These are phyloP conservation scores for Erodium trifolium DNA, from an alignment of 441 rosid genomes.

Conservation along the genomic window DNA sequence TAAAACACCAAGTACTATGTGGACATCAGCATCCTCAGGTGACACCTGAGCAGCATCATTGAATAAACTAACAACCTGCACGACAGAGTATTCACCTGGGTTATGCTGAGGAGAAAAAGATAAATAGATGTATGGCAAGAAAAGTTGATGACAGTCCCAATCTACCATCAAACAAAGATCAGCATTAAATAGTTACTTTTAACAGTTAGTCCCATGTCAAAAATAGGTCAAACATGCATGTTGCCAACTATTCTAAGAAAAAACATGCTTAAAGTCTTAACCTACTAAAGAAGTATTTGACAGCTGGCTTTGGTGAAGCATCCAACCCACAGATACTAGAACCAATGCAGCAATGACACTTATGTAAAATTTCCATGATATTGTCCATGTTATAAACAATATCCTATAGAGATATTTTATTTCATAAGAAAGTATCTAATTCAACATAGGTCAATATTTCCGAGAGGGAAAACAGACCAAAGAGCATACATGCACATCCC, in stretches of 20 bases:
- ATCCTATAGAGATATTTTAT: not conserved
- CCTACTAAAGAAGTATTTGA: not conserved
- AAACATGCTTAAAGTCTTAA: not conserved
- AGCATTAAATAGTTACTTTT: not conserved
- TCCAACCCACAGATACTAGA: not conserved
- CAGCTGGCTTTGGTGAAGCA: not conserved
- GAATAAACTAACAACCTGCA: slow-evolving; percentile 73
- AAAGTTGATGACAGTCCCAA: not conserved
- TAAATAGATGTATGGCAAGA: not conserved
- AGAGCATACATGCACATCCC: no score
- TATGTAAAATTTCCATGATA: not conserved
- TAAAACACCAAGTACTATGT: slow-evolving; percentile 84
- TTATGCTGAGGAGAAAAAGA: not conserved
- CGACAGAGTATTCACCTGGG: not conserved
- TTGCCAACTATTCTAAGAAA: not conserved
- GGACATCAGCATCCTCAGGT: slow-evolving; percentile 95
- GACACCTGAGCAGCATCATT: slow-evolving; percentile 79
- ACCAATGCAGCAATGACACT: slow-evolving; percentile 1
- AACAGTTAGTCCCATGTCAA: not conserved
- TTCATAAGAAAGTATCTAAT: not conserved
- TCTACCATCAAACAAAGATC: slow-evolving; percentile 4
- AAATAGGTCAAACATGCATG: not conserved
- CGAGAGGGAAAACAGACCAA: not conserved
- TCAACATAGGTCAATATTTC: not conserved
- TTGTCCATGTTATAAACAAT: not conserved